Evolutionary conservation across 2,329 filamentous ascomycete genomes (phyloP), one percentile per base, ranked within the genome.

Genomic region (Sporothrix variecibatus): DNA sequence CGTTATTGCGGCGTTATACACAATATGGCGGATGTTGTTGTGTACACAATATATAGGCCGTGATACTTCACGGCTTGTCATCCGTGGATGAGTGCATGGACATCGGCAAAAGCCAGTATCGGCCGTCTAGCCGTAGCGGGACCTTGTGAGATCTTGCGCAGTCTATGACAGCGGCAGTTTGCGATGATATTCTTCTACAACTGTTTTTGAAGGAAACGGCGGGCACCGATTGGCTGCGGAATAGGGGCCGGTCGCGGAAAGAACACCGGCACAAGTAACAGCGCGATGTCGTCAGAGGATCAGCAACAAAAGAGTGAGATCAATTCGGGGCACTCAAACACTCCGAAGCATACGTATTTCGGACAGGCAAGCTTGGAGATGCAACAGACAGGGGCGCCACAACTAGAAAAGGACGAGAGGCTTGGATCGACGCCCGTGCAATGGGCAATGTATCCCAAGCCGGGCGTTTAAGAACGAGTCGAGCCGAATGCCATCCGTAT

Each of bases 401-500:
- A 6, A 28, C n/a, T 26, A 5, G 20, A 17, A 46, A 46, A 15
- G 62, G 38, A 65, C 38, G 23, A 46, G 5, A 34, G 34, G 65
- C 40, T 51, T 20, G 23, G 43, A 68, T 51, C 26, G 28, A 23
- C 46, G 53, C 49, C 34, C 17, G 7, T 23, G 40, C 51, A 69
- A 38, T 20, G 67, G 43, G 67, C 67, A 60, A 60, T 38, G 56
- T 64, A 38, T 72, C 58, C 46, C 28, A 72, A 15, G 17, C 46
- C 46, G 46, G 67, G 46, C 65, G 65, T 49, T 28, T 43, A 46
- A 28, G 17, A 23, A 49, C 43, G 43, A 69, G 43, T 34, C 65
- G 38, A 69, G 65, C 65, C 65, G 43, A 69, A 49, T 51, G 67
- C 67, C 46, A 69, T 67, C 62, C 26, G 46, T 7, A 20, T 34